Percentiles rank a stretch among this genome's conserved stretches.
phyloP scores from a whole-genome alignment of 2,329 filamentous ascomycete species.

The Clathrospora elynae region DNA sequence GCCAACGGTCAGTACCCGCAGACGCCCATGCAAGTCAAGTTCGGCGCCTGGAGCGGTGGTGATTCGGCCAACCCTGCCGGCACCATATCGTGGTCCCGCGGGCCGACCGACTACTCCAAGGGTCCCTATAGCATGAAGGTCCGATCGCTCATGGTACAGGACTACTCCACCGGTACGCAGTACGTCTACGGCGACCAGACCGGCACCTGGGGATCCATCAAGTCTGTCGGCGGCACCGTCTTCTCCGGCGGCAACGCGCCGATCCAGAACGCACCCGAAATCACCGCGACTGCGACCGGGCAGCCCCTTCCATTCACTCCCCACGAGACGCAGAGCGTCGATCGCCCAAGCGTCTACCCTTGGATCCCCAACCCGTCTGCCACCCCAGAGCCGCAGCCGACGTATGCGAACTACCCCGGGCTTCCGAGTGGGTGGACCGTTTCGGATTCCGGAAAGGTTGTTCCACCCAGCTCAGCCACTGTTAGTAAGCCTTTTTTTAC shows the following conservation, averaged over 20 bases:
- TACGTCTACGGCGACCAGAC: slow-evolving; percentile 82
- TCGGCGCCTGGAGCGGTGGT: slow-evolving; percentile 91
- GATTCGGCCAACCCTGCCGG: slow-evolving; percentile 78
- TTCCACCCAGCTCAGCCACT: slow-evolving; percentile 71
- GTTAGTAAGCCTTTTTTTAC: slow-evolving; percentile 62
- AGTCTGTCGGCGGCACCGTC: slow-evolving; percentile 76
- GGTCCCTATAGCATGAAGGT: slow-evolving; percentile 89
- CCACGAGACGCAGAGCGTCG: slow-evolving; percentile 61
- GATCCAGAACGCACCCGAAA: slow-evolving; percentile 63
- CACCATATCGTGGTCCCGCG: slow-evolving; percentile 88
- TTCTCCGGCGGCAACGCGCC: slow-evolving; percentile 64
- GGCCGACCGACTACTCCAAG: slow-evolving; percentile 78
- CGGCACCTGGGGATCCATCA: slow-evolving; percentile 82
- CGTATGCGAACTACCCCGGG: slow-evolving; percentile 56
- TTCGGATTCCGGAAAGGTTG: slow-evolving; percentile 76
- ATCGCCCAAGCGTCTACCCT: slow-evolving; percentile 55
- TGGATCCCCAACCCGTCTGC: slow-evolving; percentile 66
- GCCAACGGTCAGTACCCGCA: slow-evolving; percentile 86
- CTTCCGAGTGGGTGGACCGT: slow-evolving; percentile 84
- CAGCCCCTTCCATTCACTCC: slow-evolving; percentile 71
- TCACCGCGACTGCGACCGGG: slow-evolving; percentile 65
- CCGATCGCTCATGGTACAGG: slow-evolving; percentile 74
- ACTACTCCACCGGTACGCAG: slow-evolving; percentile 89
- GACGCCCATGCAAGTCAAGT: slow-evolving; percentile 91
- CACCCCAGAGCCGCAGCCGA: slow-evolving; percentile 55